Evolutionary conservation across 768 basidiomycete genomes (phyloP).

Genomic region (Mycena floridula): DNA sequence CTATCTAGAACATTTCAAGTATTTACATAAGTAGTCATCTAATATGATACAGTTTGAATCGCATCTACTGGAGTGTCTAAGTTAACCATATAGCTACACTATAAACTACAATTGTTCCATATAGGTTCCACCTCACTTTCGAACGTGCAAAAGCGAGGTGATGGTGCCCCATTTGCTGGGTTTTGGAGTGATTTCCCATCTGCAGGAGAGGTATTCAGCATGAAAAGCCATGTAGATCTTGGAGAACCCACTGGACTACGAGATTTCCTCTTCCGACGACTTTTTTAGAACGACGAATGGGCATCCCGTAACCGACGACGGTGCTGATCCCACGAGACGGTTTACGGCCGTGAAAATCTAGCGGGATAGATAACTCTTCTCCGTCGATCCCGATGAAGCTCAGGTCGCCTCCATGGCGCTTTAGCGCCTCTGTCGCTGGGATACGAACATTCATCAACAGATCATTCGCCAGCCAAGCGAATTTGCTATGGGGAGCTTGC

Average conservation of each 20-base stretch:
- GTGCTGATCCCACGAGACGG: slow-evolving; percentile 43
- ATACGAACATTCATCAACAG: slow-evolving; percentile 49
- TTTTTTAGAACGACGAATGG: slow-evolving; percentile 44
- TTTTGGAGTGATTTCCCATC: slow-evolving; percentile 34
- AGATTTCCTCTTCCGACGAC: slow-evolving; percentile 56
- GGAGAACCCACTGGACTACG: slow-evolving; percentile 47
- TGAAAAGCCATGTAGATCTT: slow-evolving; percentile 1
- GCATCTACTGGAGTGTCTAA: too few relatives aligned
- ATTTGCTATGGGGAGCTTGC: slow-evolving; percentile 50
- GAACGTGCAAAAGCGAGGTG: background rate
- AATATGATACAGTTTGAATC: too few relatives aligned
- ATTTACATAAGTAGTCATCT: background rate
- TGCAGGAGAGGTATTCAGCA: slow-evolving; percentile 14
- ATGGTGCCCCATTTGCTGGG: slow-evolving; percentile 11
- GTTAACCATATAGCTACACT: too few relatives aligned
- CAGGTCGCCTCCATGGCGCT: slow-evolving; percentile 40
- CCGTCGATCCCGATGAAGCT: slow-evolving; percentile 54
- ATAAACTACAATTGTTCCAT: too few relatives aligned
- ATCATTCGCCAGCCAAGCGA: slow-evolving; percentile 51
- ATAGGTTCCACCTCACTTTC: too few relatives aligned
- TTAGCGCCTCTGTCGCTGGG: slow-evolving; percentile 47
- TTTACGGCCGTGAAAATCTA: slow-evolving; percentile 40
- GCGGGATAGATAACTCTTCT: slow-evolving; percentile 39
- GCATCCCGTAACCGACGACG: slow-evolving; percentile 65
- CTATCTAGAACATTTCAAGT: background rate